A percentile compares a stretch with the other conserved stretches of the same genome.
Conservation (phyloP, 2,329 filamentous ascomycete genomes). For the Ophiostoma fasciatum region DNA sequence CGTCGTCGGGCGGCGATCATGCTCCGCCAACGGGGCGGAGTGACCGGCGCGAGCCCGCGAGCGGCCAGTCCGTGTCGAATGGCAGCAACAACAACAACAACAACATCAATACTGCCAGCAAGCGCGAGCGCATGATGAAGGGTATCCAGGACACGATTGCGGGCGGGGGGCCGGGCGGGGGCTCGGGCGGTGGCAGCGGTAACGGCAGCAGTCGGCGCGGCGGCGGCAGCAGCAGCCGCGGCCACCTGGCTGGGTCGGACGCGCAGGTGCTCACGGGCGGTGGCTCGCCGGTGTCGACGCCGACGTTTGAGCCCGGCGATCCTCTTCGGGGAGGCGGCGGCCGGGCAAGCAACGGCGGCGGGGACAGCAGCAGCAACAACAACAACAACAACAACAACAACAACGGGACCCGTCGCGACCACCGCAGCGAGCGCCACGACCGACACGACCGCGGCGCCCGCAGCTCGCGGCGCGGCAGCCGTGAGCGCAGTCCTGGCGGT, state of each 20-base stretch:
- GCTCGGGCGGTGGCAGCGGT: conserved; percentile 11
- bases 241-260: conserved; percentile 36
- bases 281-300: conserved; percentile 35
- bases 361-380: background rate
- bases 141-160: conserved; percentile 34
- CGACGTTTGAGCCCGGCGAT: conserved; percentile 33
- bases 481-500: conserved; percentile 32
- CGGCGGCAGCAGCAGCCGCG: conserved; percentile 21
- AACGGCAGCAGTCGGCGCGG: conserved; percentile 23
- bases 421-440: conserved; percentile 15
- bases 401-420: conserved; percentile 11
- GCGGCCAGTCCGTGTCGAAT: conserved; percentile 15
- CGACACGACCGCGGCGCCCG: conserved; percentile 1
- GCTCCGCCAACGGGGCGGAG: too few species aligned
- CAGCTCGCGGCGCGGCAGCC: conserved; percentile 21
- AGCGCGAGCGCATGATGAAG: conserved; percentile 35
- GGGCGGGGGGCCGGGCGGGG: conserved; percentile 16
- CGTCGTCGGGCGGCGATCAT: conserved; percentile 16
- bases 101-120: background rate
- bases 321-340: conserved; percentile 10
- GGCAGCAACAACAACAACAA: background rate
- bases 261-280: conserved; percentile 40
- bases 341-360: background rate
- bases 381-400: too few species aligned
- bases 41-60: conserved; percentile 21